Evolutionary conservation across 2,329 filamentous ascomycete genomes (phyloP).

Genomic region (Nigrograna mackinnonii): DNA sequence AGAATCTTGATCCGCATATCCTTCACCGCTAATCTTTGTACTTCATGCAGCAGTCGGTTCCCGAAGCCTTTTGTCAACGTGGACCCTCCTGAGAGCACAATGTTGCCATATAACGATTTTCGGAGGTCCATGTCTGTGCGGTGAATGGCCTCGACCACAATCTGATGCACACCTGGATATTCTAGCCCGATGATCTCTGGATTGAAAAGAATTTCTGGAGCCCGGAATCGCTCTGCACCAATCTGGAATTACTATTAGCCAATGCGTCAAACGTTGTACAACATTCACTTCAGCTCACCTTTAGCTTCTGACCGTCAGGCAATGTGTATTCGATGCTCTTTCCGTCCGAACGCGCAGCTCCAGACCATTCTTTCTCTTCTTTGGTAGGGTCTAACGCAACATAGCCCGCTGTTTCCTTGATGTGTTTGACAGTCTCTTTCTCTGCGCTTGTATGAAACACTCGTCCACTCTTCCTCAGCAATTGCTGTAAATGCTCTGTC

Average conservation of each 20-base stretch:
- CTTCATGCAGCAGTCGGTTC: slow-evolving; percentile 86
- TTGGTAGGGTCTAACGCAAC: slow-evolving; percentile 87
- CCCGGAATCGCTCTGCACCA: slow-evolving; percentile 91
- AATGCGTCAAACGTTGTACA: slow-evolving; percentile 4
- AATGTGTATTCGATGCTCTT: slow-evolving; percentile 86
- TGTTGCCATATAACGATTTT: slow-evolving; percentile 93
- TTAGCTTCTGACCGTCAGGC: slow-evolving; percentile 91
- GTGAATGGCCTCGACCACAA: slow-evolving; percentile 94
- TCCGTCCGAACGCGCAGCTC: slow-evolving; percentile 72
- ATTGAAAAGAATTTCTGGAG: slow-evolving; percentile 96
- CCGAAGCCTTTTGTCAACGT: slow-evolving; percentile 97
- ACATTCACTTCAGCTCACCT: slow-evolving; percentile 56
- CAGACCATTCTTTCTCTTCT: slow-evolving; percentile 95
- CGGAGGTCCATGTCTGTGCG: slow-evolving; percentile 94
- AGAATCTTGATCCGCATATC: slow-evolving; percentile 99
- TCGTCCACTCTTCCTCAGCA: slow-evolving; percentile 89
- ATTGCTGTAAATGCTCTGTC: slow-evolving; percentile 89
- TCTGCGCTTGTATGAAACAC: slow-evolving; percentile 97
- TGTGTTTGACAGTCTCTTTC: slow-evolving; percentile 96
- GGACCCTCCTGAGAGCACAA: slow-evolving; percentile 93
- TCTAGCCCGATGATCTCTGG: slow-evolving; percentile 96
- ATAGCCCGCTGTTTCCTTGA: slow-evolving; percentile 95
- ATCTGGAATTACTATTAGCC: slow-evolving; percentile 59
- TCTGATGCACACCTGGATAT: slow-evolving; percentile 96
- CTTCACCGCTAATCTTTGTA: slow-evolving; percentile 92